Evolutionary conservation across 2,329 filamentous ascomycete genomes (phyloP).

Genomic region (Colletotrichum noveboracense): DNA sequence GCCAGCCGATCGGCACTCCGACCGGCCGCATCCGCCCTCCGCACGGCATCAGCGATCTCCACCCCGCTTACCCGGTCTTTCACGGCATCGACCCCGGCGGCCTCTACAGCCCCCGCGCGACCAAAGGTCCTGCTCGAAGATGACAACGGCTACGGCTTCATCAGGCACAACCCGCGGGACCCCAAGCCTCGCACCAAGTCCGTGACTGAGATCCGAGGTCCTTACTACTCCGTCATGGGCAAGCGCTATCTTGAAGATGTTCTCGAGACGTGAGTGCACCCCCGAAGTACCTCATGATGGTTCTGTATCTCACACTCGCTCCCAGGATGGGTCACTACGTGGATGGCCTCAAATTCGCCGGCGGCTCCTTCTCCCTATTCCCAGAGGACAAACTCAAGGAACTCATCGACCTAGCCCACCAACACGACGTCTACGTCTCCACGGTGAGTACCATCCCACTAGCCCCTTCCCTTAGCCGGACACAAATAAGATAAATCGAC

Average conservation of each 20-base stretch:
- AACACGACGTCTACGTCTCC: conserved; percentile 51
- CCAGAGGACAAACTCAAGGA: conserved; percentile 29
- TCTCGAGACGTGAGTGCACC: conserved; percentile 50
- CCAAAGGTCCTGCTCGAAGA: conserved; percentile 48
- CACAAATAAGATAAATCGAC: too few relatives aligned
- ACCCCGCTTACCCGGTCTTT: not conserved
- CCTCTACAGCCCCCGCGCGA: not conserved
- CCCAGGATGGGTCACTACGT: conserved; percentile 56
- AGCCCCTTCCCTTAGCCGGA: too few relatives aligned
- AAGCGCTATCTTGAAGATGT: conserved; percentile 57
- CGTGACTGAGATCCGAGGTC: conserved; percentile 61
- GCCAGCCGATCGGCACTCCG: not conserved
- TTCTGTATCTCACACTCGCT: not conserved
- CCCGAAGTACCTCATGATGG: not conserved
- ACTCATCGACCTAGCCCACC: not conserved
- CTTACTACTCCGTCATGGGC: conserved; percentile 61
- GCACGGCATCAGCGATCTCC: not conserved
- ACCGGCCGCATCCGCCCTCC: not conserved
- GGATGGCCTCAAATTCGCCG: conserved; percentile 61
- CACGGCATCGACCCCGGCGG: not conserved
- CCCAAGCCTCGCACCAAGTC: conserved; percentile 53
- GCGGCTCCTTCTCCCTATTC: conserved; percentile 57
- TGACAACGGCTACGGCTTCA: conserved; percentile 54
- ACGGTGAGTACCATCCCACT: conserved; percentile 42
- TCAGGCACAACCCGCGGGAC: conserved; percentile 51